phyloP scores from a whole-genome alignment of 1,284 basidiomycete species.

The Tylopilus sp. region DNA sequence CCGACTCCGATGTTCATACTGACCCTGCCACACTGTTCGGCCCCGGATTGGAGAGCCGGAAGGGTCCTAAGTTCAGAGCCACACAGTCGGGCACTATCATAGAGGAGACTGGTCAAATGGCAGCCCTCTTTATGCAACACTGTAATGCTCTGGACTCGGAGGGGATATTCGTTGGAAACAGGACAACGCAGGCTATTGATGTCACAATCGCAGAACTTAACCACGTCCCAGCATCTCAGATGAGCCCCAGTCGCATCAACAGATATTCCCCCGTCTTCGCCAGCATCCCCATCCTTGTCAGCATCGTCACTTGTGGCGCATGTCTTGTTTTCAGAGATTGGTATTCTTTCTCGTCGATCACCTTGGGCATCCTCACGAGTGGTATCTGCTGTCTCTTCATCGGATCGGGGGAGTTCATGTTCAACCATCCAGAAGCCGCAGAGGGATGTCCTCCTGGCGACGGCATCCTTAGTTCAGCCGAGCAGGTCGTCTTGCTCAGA shows the following conservation, averaged over 20 bases:
- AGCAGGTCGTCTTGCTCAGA: conserved; percentile 24
- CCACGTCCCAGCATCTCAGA: conserved; percentile 13
- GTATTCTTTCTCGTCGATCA: conserved; percentile 30
- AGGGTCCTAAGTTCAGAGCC: conserved; percentile 29
- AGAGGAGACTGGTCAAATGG: conserved; percentile 26
- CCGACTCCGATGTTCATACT: conserved; percentile 28
- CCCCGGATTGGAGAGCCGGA: conserved; percentile 26
- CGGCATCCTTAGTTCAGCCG: conserved; percentile 24
- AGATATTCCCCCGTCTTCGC: conserved; percentile 25
- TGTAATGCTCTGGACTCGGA: conserved; percentile 11
- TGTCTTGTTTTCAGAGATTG: conserved; percentile 28
- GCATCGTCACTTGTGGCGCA: conserved; percentile 22
- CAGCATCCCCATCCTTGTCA: conserved; percentile 27
- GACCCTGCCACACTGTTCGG: conserved; percentile 30
- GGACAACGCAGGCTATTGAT: conserved; percentile 21
- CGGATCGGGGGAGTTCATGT: conserved; percentile 28
- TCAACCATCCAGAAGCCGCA: conserved; percentile 27
- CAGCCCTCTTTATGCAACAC: conserved; percentile 22
- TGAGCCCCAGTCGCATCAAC: conserved; percentile 20
- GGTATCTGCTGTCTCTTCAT: conserved; percentile 30
- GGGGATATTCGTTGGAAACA: conserved; percentile 21
- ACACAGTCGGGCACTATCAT: conserved; percentile 20
- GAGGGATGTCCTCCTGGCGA: conserved; percentile 27
- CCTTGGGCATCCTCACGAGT: conserved; percentile 30
- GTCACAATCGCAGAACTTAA: conserved; percentile 27